Evolutionary conservation across 192 early-diverging fungal genomes (phyloP).

Genomic region (Dimargaris verticillata): DNA sequence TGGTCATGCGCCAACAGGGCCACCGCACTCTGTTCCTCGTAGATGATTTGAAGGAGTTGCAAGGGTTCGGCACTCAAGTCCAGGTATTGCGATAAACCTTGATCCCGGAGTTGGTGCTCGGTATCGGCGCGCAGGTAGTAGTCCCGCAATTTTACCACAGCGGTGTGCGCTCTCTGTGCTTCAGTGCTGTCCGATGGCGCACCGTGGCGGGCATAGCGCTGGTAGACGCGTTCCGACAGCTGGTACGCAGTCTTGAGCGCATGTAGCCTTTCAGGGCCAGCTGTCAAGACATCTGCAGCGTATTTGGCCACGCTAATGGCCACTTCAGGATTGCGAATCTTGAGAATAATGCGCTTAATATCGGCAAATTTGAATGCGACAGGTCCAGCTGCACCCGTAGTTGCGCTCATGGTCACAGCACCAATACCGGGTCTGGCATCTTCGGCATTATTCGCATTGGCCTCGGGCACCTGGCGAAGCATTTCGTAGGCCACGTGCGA

Average conservation of each 20-base stretch:
- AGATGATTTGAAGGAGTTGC: conserved; percentile 22
- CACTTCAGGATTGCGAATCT: conserved; percentile 30
- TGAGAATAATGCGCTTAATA: conserved; percentile 34
- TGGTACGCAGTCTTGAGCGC: conserved; percentile 38
- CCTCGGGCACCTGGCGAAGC: conserved; percentile 19
- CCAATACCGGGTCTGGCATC: not conserved
- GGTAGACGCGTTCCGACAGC: conserved; percentile 20
- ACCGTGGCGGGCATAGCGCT: not conserved
- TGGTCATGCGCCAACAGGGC: not conserved
- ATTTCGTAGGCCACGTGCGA: conserved; percentile 38
- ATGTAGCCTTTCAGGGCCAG: conserved; percentile 39
- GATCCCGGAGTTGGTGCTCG: conserved; percentile 22
- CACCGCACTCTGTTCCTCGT: conserved; percentile 13
- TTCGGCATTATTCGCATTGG: not conserved
- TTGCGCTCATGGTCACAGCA: not conserved
- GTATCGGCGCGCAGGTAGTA: conserved; percentile 20
- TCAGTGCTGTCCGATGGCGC: not conserved
- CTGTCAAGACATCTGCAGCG: conserved; percentile 35
- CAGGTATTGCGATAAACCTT: conserved; percentile 15
- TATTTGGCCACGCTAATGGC: conserved; percentile 34
- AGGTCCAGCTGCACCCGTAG: conserved; percentile 10
- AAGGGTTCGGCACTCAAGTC: conserved; percentile 17
- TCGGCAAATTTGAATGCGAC: conserved; percentile 24
- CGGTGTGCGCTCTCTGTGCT: not conserved
- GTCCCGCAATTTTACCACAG: not conserved